Evolutionary conservation across 2,329 filamentous ascomycete genomes (phyloP).

Genomic region (Hypomyces rosellus): DNA sequence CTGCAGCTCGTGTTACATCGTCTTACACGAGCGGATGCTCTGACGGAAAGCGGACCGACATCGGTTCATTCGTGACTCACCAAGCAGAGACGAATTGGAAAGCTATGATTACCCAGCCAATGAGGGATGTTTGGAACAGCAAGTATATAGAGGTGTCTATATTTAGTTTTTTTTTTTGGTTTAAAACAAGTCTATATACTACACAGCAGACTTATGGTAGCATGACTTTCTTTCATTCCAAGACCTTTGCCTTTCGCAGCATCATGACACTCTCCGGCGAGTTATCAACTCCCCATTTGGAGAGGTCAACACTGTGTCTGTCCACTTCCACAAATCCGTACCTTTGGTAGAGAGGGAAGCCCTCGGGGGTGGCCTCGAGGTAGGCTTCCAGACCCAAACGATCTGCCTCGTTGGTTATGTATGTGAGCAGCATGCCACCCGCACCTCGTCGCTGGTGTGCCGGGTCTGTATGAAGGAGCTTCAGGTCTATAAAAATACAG

Average conservation of each 20-base stretch:
- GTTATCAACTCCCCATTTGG: constrained; percentile 18
- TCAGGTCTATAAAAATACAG: constrained; percentile 24
- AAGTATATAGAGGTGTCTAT: no score
- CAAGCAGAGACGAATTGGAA: no score
- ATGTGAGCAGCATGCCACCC: constrained; percentile 27
- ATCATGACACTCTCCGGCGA: not conserved
- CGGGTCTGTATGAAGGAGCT: constrained; percentile 32
- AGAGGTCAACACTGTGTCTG: constrained; percentile 20
- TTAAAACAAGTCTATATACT: no score
- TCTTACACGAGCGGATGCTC: no score
- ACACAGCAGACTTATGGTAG: no score
- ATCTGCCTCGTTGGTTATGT: constrained; percentile 31
- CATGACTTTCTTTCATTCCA: no score
- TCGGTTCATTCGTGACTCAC: no score
- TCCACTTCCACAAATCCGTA: constrained; percentile 29
- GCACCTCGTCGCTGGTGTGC: constrained; percentile 31
- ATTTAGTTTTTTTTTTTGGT: no score
- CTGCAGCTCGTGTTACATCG: no score
- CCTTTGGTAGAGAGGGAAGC: constrained; percentile 28
- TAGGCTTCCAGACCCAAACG: constrained; percentile 29
- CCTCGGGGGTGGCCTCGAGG: constrained; percentile 30
- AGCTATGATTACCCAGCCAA: no score
- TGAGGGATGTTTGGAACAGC: no score
- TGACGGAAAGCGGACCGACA: no score
- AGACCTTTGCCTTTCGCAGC: not conserved